Conservation (phyloP, 83 land plant genomes). For the Diphasiastrum complanatum region DNA sequence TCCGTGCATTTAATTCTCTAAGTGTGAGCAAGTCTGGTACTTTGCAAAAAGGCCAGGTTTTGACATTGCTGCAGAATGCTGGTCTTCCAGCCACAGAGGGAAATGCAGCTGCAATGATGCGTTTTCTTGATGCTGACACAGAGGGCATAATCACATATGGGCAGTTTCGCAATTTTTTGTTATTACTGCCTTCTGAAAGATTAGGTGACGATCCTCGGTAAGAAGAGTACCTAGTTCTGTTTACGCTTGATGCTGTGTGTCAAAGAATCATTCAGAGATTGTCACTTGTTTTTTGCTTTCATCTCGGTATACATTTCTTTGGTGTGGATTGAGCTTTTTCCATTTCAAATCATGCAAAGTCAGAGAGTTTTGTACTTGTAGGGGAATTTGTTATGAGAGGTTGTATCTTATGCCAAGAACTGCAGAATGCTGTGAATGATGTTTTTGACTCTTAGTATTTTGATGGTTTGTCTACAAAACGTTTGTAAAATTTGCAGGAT, state of each 20-base stretch:
- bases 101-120: conserved; percentile 94
- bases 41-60: conserved; percentile 73
- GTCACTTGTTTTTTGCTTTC: conserved; percentile 8
- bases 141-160: conserved; percentile 83
- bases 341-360: too few relatives aligned
- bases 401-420: too few relatives aligned
- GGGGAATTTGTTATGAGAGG: too few relatives aligned
- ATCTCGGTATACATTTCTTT: too few relatives aligned
- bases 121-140: conserved; percentile 63
- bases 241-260: too few relatives aligned
- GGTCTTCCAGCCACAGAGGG: conserved; percentile 94
- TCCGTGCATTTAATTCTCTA: conserved; percentile 74
- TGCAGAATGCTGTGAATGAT: too few relatives aligned
- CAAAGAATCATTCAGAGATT: too few relatives aligned
- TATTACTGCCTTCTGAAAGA: conserved; percentile 82
- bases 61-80: conserved; percentile 67
- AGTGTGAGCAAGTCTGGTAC: conserved; percentile 93
- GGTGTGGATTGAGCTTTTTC: too few relatives aligned
- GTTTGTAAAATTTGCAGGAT: conserved; percentile 60
- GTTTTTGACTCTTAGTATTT: too few relatives aligned
- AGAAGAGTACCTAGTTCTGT: too few relatives aligned
- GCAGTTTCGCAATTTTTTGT: conserved; percentile 90
- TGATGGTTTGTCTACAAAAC: too few relatives aligned
- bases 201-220: conserved; percentile 91
- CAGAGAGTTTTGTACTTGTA: too few relatives aligned